Evolutionary conservation across 2,329 filamentous ascomycete genomes (phyloP).

Genomic region (Pseudogymnoascus sp.): DNA sequence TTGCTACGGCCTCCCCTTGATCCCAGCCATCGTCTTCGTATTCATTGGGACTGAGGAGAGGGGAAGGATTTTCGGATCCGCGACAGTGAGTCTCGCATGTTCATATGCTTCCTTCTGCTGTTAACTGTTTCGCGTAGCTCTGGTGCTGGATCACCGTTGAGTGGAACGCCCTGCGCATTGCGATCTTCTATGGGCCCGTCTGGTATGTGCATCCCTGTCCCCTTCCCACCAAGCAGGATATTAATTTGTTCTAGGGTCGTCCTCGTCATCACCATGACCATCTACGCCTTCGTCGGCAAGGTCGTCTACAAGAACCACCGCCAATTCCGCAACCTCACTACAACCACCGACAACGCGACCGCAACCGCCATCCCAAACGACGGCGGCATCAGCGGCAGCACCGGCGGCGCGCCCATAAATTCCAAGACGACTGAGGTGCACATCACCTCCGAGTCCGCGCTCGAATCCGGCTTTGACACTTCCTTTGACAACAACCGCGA

Average conservation of each 20-base stretch:
- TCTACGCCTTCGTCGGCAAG: slow-evolving; percentile 56
- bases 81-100: slow-evolving; percentile 24
- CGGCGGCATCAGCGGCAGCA: neutral
- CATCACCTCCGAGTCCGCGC: slow-evolving; percentile 46
- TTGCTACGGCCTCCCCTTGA: slow-evolving; percentile 49
- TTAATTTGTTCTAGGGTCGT: slow-evolving; percentile 39
- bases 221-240: slow-evolving; percentile 15
- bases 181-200: slow-evolving; percentile 64
- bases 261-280: slow-evolving; percentile 52
- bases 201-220: slow-evolving; percentile 40
- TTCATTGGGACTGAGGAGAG: slow-evolving; percentile 35
- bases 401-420: neutral
- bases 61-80: slow-evolving; percentile 31
- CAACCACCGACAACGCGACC: slow-evolving; percentile 38
- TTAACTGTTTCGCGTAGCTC: slow-evolving; percentile 47
- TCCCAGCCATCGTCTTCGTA: slow-evolving; percentile 47
- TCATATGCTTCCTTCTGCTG: slow-evolving; percentile 32
- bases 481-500: slow-evolving; percentile 5
- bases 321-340: slow-evolving; percentile 45
- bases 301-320: slow-evolving; percentile 61
- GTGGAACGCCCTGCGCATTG: slow-evolving; percentile 66
- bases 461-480: slow-evolving; percentile 18
- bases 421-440: slow-evolving; percentile 53
- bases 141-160: slow-evolving; percentile 71
- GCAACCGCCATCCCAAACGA: slow-evolving; percentile 5